Base-by-base conservation (phyloP, 2,329 filamentous ascomycete genomes). In the Akanthomyces muscarius region DNA sequence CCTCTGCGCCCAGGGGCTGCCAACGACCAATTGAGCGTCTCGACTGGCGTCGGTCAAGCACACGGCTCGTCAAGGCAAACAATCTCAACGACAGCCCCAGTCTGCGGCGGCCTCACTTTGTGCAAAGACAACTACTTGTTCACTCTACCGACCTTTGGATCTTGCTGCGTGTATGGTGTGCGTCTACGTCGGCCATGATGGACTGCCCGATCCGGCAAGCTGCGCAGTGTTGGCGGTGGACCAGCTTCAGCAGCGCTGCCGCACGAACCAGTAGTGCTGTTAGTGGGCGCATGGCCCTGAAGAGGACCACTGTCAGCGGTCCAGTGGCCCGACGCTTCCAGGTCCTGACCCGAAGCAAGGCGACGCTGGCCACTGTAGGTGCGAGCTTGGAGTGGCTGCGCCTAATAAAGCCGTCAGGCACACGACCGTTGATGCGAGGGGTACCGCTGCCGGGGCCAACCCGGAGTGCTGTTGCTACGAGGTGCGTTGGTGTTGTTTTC, bases 381-480 rank as follows among this genome's bases (percentile, higher is more conserved):
- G 33, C 47, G 21, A 50, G 36, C 47, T 41, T 21, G 23, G 16
- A 28, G 5, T 14, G 33, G 55, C 55, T 11, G 7, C 42, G 13
- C 30, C 42, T 25, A 18, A 41, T 25, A 18, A 41, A 30, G 25
- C 36, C 18, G 38, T 3, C 36, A 23, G 59, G 47, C 60, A 55
- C 13, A 25, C 51, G 33, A 53, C 21, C 36, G 52, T 48, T 41
- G 42, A 48, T 53, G 52, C 51, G 30, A 54, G 30, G 58, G 58
- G 58, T 61, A 61, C 58, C 48, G 50, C 50, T 61, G 50, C 58
- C 58, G 58, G 58, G 47, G 36, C n/a, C 41, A 41, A 45, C n/a
- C 58, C 58, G 50, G 18, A 18, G 18, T 36, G 50, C 48, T 18
- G 45, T 47, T 21, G 4, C 28, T 13, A 14, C 4, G 28, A 61